These are phyloP conservation scores for Bruguiera gymnorhiza DNA, from an alignment of 345 rosid genomes.

Conservation along the genomic window DNA sequence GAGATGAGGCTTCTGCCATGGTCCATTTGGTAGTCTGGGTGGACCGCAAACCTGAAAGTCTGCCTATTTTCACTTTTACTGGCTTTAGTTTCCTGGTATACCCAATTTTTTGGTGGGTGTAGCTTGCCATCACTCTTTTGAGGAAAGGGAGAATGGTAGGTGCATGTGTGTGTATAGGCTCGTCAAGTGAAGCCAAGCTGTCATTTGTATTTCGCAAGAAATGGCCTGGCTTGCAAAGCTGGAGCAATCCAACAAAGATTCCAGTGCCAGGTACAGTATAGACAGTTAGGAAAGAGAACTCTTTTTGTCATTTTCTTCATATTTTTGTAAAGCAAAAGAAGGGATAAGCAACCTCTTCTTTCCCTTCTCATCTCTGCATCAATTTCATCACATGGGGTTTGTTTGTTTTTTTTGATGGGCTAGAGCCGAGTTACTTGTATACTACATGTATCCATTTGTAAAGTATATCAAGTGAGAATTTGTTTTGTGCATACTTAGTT, in stretches of 20 bases:
- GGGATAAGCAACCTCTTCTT: conserved; percentile 40
- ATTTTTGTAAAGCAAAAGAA: conserved; percentile 29
- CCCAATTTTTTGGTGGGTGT: conserved; percentile 41
- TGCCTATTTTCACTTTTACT: conserved; percentile 1
- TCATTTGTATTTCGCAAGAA: conserved; percentile 38
- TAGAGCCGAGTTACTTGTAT: conserved; percentile 36
- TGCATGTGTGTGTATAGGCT: conserved; percentile 52
- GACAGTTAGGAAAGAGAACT: conserved; percentile 30
- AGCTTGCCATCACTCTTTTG: conserved; percentile 33
- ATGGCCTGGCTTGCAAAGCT: conserved; percentile 41
- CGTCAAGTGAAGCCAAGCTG: conserved; percentile 42
- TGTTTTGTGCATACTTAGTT: conserved; percentile 13
- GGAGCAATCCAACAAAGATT: conserved; percentile 52
- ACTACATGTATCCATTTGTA: conserved; percentile 39
- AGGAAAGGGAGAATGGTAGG: conserved; percentile 45
- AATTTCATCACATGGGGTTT: conserved; percentile 29
- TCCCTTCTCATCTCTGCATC: conserved; percentile 25
- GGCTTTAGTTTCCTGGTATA: conserved; percentile 21
- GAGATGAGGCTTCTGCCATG: conserved; percentile 31
- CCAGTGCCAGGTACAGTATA: conserved; percentile 51
- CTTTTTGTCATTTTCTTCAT: conserved; percentile 6
- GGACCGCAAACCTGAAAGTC: conserved; percentile 20
- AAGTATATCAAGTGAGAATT: conserved; percentile 37
- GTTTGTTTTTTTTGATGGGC: conserved; percentile 23
- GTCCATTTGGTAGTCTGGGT: conserved; percentile 24